phyloP scores from a whole-genome alignment of 1,284 basidiomycete genomes.

The Ustilago crameri region DNA sequence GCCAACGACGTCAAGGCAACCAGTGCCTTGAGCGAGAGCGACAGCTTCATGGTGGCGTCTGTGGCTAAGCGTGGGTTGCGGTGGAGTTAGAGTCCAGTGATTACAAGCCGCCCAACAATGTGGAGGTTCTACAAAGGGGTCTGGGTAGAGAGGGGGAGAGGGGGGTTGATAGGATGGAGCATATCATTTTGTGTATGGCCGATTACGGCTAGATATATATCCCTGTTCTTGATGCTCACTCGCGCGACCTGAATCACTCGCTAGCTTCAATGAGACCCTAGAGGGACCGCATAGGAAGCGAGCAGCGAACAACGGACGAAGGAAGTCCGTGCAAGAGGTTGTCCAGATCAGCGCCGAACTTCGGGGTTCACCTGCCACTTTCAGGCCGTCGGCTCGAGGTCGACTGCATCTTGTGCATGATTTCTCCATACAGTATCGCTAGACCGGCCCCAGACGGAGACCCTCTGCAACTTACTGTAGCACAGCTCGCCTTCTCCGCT shows the following conservation, averaged over 20 bases:
- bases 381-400: no score
- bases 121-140: not conserved
- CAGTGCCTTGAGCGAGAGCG: constrained; percentile 40
- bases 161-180: constrained; percentile 13
- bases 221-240: not conserved
- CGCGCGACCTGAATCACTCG: no score
- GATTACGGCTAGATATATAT: constrained; percentile 15
- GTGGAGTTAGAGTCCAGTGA: not conserved
- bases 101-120: not conserved
- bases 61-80: not conserved
- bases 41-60: constrained; percentile 19
- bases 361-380: not conserved
- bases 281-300: no score
- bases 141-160: constrained; percentile 2
- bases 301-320: no score
- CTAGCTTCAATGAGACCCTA: no score
- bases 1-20: constrained; percentile 43
- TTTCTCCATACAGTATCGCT: no score
- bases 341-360: no score
- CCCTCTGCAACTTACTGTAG: no score
- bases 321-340: not conserved
- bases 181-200: constrained; percentile 16
- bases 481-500: no score
- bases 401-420: no score
- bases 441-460: no score